phyloP scores from a whole-genome alignment of 768 basidiomycete species.

The Lactarius evosmus region DNA sequence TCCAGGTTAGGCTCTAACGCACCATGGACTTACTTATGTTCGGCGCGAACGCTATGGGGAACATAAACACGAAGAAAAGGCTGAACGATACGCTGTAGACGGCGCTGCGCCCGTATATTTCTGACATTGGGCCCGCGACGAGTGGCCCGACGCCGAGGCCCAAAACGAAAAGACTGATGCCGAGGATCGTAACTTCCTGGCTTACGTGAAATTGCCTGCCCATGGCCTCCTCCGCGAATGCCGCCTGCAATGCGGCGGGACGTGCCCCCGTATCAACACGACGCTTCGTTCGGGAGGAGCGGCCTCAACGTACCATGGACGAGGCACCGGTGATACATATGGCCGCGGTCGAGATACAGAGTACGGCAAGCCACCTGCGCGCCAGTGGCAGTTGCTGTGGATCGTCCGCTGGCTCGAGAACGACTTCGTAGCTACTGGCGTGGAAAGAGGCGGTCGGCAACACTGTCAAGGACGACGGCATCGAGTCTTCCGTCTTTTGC shows the following conservation, averaged over 20 bases:
- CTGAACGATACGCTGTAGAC: constrained; percentile 62
- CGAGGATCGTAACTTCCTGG: constrained; percentile 41
- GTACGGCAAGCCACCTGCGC: constrained; percentile 30
- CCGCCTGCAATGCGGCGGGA: constrained; percentile 30
- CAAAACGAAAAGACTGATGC: constrained; percentile 40
- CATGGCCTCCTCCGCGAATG: constrained; percentile 40
- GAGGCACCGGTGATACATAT: constrained; percentile 32
- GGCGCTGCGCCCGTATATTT: constrained; percentile 58
- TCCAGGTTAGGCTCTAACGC: not conserved
- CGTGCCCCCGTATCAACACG: not conserved
- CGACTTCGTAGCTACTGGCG: constrained; percentile 22
- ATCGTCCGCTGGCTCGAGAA: constrained; percentile 26
- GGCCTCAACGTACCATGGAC: constrained; percentile 25
- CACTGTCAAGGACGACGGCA: not conserved
- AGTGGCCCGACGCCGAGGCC: constrained; percentile 36
- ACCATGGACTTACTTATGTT: constrained; percentile 48
- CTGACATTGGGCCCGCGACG: constrained; percentile 41
- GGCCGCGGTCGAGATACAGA: constrained; percentile 28
- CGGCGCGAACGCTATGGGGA: constrained; percentile 71
- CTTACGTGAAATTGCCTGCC: constrained; percentile 38
- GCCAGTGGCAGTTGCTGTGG: constrained; percentile 26
- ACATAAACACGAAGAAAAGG: constrained; percentile 59
- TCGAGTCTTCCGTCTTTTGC: constrained; percentile 4
- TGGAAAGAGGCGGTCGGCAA: not conserved
- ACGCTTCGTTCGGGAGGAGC: not conserved